These are phyloP conservation scores for Trichophyton benhamiae DNA, from an alignment of 2,329 filamentous ascomycete genomes.

Conservation along the genomic window DNA sequence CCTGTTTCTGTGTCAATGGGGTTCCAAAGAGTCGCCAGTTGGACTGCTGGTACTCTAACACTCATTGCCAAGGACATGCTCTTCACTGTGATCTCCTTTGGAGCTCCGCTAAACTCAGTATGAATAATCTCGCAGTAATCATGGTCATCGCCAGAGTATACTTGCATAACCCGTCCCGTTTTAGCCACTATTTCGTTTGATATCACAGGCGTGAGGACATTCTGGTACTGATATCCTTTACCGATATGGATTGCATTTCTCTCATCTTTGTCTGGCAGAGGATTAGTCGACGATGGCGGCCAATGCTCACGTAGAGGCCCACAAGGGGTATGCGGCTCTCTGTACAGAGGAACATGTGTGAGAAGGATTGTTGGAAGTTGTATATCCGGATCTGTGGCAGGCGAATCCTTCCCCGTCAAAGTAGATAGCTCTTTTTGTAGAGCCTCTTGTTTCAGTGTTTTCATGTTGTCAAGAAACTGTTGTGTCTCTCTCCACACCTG, in stretches of 20 bases:
- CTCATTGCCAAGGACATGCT: slow-evolving; percentile 95
- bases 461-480: slow-evolving; percentile 60
- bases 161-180: slow-evolving; percentile 61
- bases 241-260: slow-evolving; percentile 66
- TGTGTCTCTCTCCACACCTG: slow-evolving; percentile 63
- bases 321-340: slow-evolving; percentile 70
- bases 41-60: slow-evolving; percentile 71
- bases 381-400: slow-evolving; percentile 31
- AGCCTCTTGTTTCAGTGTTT: slow-evolving; percentile 52
- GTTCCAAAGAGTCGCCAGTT: slow-evolving; percentile 85
- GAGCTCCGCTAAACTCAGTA: slow-evolving; percentile 49
- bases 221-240: slow-evolving; percentile 89
- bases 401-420: slow-evolving; percentile 48
- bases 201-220: slow-evolving; percentile 67
- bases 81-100: slow-evolving; percentile 85
- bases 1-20: slow-evolving; percentile 52
- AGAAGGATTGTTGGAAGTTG: slow-evolving; percentile 81
- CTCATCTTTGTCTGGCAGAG: slow-evolving; percentile 48
- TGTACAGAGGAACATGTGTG: slow-evolving; percentile 81
- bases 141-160: slow-evolving; percentile 94
- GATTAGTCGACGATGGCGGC: slow-evolving; percentile 55
- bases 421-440: slow-evolving; percentile 56
- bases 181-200: slow-evolving; percentile 64
- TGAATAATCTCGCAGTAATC: slow-evolving; percentile 92
- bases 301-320: slow-evolving; percentile 75